These are phyloP conservation scores for Blepharisma stoltei DNA, from an alignment of 73 alveolate genomes.

Conservation along the genomic window DNA sequence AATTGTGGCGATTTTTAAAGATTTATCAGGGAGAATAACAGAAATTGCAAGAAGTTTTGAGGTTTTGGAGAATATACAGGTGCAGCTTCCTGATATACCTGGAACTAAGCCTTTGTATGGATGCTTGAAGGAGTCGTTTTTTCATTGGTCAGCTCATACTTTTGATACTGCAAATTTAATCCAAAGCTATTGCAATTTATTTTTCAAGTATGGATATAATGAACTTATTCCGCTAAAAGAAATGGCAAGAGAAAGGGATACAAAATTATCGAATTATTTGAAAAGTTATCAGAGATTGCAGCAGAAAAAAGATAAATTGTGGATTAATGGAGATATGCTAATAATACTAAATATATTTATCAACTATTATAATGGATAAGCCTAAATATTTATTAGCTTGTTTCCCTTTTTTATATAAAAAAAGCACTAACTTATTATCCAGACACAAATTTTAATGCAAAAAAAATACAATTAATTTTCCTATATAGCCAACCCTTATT, in stretches of 20 bases:
- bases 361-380: no score
- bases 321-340: constrained; percentile 1
- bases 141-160: not conserved
- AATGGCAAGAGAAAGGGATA: not conserved
- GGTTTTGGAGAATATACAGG: not conserved
- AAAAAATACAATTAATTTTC: no score
- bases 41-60: not conserved
- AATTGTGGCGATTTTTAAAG: not conserved
- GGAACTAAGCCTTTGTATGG: not conserved
- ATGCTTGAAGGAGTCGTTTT: not conserved
- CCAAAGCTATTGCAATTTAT: not conserved
- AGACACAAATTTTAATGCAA: no score
- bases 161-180: not conserved
- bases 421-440: no score
- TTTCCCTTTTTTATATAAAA: no score
- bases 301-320: not conserved
- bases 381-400: no score
- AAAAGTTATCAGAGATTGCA: not conserved
- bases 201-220: constrained; percentile 5
- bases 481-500: no score
- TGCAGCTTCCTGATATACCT: not conserved
- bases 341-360: no score
- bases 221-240: constrained; percentile 6
- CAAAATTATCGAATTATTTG: not conserved
- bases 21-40: not conserved